Percentiles rank a stretch among this genome's conserved stretches.
Evolutionary conservation across 2,329 filamentous ascomycete genomes (phyloP).

Genomic region (Sclerotinia minor): DNA sequence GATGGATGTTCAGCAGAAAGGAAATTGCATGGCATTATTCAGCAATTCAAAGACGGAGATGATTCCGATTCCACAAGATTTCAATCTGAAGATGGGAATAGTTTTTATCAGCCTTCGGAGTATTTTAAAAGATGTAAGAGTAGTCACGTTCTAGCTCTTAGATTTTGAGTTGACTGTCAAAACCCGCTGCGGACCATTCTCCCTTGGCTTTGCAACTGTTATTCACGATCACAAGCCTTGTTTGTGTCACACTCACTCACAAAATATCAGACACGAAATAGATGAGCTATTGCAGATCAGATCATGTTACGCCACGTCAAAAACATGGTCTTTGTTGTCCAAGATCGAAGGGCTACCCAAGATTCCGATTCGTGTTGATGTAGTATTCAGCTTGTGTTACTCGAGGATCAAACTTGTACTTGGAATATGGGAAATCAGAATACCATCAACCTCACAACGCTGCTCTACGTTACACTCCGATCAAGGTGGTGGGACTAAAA

Average conservation of each 20-base stretch:
- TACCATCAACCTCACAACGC: background rate
- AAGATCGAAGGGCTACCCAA: background rate
- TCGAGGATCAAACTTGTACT: background rate
- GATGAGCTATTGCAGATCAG: background rate
- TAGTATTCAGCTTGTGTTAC: background rate
- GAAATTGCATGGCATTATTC: too few relatives aligned
- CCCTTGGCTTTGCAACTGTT: background rate
- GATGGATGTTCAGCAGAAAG: too few relatives aligned
- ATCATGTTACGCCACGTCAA: too few relatives aligned
- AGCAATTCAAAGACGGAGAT: too few relatives aligned
- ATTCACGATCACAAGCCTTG: background rate
- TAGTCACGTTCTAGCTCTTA: too few relatives aligned
- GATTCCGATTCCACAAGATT: too few relatives aligned
- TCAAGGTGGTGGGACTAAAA: background rate
- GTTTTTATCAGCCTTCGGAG: too few relatives aligned
- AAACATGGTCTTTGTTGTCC: background rate
- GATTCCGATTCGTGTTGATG: background rate
- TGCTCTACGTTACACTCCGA: background rate
- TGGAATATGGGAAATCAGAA: background rate
- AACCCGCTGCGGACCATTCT: too few relatives aligned
- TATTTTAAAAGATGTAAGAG: too few relatives aligned
- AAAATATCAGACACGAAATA: too few relatives aligned
- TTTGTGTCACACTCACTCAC: background rate
- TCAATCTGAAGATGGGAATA: too few relatives aligned
- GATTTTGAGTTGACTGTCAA: too few relatives aligned